phyloP scores from a whole-genome alignment of 2,329 filamentous ascomycete species.

The Harringtonia lauricola region DNA sequence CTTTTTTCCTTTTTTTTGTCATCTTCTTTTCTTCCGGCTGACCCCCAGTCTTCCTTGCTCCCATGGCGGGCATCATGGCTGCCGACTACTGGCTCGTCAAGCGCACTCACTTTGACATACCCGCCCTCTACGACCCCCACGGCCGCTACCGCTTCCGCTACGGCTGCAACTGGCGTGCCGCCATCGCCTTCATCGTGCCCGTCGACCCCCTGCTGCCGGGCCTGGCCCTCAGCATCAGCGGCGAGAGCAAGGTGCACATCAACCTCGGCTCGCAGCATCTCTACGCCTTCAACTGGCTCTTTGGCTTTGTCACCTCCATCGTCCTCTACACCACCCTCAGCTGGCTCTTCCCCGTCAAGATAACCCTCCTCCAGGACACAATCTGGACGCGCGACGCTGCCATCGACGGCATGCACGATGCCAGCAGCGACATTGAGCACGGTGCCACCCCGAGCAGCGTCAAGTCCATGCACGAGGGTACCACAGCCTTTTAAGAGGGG shows the following conservation, averaged over 20 bases:
- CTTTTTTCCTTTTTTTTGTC: neutral
- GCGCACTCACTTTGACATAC: conserved; percentile 25
- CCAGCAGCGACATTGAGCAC: conserved; percentile 9
- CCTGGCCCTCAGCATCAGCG: conserved; percentile 15
- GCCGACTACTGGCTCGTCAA: conserved; percentile 29
- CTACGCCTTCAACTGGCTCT: conserved; percentile 56
- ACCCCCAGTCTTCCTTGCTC: conserved; percentile 22
- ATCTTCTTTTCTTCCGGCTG: neutral
- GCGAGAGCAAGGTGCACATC: conserved; percentile 8
- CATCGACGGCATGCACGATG: conserved; percentile 12
- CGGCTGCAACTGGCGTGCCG: conserved; percentile 16
- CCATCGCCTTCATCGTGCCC: conserved; percentile 14
- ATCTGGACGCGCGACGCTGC: conserved; percentile 22
- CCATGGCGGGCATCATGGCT: conserved; percentile 29
- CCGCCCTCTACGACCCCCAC: conserved; percentile 27
- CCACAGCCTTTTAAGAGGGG: conserved; percentile 1
- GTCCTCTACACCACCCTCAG: conserved; percentile 43
- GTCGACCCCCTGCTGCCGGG: conserved; percentile 21
- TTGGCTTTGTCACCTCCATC: conserved; percentile 46
- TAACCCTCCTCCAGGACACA: conserved; percentile 32
- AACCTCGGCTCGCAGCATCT: conserved; percentile 36
- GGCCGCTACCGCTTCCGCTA: conserved; percentile 26
- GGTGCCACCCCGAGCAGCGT: neutral
- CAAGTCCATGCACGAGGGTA: conserved; percentile 5
- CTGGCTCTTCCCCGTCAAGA: conserved; percentile 33